phyloP scores from a whole-genome alignment of 176 grass and related monocot genomes.

The Musa beccarii region DNA sequence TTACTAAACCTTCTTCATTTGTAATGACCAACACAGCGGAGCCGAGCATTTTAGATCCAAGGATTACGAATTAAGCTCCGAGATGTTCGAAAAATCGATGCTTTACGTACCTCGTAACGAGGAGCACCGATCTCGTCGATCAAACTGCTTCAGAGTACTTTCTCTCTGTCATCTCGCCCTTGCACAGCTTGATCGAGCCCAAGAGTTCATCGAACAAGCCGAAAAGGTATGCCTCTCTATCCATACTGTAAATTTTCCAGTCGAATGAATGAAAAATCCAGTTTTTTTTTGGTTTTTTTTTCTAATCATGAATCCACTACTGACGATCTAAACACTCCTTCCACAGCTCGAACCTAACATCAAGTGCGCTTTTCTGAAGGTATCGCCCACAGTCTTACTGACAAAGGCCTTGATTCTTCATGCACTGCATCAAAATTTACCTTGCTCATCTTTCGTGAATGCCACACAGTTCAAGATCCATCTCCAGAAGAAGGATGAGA shows the following conservation, averaged over 20 bases:
- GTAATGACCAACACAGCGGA: conserved; percentile 36
- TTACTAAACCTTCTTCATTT: conserved; percentile 20
- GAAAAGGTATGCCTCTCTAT: conserved; percentile 37
- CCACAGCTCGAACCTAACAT: conserved; percentile 69
- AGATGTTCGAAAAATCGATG: conserved; percentile 90
- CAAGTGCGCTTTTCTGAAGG: conserved; percentile 80
- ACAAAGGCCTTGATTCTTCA: conserved; percentile 9
- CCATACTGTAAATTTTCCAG: too few species aligned
- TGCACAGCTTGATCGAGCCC: conserved; percentile 58
- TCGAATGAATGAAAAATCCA: too few species aligned
- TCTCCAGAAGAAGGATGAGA: conserved; percentile 62
- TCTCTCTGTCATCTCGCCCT: conserved; percentile 63
- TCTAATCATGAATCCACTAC: background rate
- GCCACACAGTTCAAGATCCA: conserved; percentile 64
- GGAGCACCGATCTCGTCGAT: conserved; percentile 54
- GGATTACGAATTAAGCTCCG: conserved; percentile 44
- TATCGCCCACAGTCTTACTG: conserved; percentile 20
- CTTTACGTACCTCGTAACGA: conserved; percentile 72
- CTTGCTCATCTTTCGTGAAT: conserved; percentile 36
- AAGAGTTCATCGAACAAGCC: conserved; percentile 72
- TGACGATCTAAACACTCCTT: conserved; percentile 4
- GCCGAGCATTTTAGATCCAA: conserved; percentile 67
- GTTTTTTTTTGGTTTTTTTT: too few species aligned
- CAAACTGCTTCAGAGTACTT: conserved; percentile 80
- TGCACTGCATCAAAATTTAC: conserved; percentile 13